Evolutionary conservation across 1,284 basidiomycete genomes (phyloP).

Genomic region (Tetrapyrgos nigripes): DNA sequence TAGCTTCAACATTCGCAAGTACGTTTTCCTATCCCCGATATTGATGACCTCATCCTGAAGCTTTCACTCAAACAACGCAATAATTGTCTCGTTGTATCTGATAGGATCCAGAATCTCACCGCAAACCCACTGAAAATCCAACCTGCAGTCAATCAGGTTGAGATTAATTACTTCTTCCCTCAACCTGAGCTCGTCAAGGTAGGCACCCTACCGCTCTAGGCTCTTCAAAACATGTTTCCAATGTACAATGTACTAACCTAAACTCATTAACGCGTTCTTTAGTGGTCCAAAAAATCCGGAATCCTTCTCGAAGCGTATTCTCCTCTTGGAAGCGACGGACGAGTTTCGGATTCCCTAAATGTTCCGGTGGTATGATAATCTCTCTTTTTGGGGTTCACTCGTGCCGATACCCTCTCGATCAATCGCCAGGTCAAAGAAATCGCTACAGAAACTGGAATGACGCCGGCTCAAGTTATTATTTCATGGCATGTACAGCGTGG

Average conservation of each 20-base stretch:
- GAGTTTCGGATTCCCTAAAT: conserved; percentile 59
- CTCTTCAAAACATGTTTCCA: conserved; percentile 31
- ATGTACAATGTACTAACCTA: not conserved
- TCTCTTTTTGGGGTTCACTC: not conserved
- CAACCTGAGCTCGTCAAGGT: conserved; percentile 81
- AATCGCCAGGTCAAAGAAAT: conserved; percentile 55
- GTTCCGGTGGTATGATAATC: conserved; percentile 55
- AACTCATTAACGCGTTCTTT: not conserved
- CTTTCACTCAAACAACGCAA: not conserved
- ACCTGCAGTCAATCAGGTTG: conserved; percentile 86
- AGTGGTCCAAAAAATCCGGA: conserved; percentile 70
- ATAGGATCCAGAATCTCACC: conserved; percentile 69
- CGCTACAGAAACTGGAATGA: conserved; percentile 70
- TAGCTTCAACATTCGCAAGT: conserved; percentile 60
- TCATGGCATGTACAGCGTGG: conserved; percentile 85
- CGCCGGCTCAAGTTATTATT: conserved; percentile 80
- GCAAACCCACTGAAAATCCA: conserved; percentile 73
- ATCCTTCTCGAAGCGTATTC: conserved; percentile 82
- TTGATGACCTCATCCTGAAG: not conserved
- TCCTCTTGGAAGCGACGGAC: conserved; percentile 71
- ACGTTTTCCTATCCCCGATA: conserved; percentile 8
- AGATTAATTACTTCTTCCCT: conserved; percentile 83
- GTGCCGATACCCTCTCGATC: not conserved
- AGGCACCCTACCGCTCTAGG: no score
- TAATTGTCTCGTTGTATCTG: not conserved